A percentile compares a stretch with the other conserved stretches of the same genome.
Conservation (phyloP, 768 basidiomycete genomes). For the Trametes maxima region DNA sequence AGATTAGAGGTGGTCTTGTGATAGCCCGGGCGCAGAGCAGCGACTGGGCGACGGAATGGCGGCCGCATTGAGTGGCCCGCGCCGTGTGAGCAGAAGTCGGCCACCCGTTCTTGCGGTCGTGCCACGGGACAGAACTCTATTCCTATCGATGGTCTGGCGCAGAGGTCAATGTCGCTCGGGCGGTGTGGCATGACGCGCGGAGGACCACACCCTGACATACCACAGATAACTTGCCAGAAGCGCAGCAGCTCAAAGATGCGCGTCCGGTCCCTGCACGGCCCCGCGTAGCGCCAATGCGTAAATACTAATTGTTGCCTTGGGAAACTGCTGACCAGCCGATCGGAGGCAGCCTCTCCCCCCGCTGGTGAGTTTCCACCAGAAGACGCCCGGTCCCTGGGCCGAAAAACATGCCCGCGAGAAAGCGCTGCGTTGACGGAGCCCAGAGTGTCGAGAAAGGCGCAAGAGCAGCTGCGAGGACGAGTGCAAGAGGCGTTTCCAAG, state of each 20-base stretch:
- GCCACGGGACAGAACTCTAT: conserved; percentile 22
- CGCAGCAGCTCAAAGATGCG: not conserved
- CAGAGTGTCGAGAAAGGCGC: not conserved
- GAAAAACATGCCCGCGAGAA: not conserved
- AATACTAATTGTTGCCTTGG: conserved; percentile 19
- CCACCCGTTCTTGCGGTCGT: not conserved
- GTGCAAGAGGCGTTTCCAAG: conserved; percentile 11
- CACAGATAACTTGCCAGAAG: not conserved
- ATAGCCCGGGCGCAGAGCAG: conserved; percentile 3
- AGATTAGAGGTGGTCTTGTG: conserved; percentile 19
- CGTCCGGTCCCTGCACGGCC: not conserved
- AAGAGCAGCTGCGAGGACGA: not conserved
- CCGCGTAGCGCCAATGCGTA: conserved; percentile 14
- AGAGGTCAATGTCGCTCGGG: conserved; percentile 13
- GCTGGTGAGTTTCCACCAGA: conserved; percentile 7
- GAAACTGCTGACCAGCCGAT: conserved; percentile 16
- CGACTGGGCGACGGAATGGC: not conserved
- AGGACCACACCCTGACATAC: conserved; percentile 2
- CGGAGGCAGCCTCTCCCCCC: conserved; percentile 12
- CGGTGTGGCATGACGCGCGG: conserved; percentile 7
- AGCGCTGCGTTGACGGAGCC: not conserved
- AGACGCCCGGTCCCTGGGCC: conserved; percentile 1
- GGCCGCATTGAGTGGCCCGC: conserved; percentile 11
- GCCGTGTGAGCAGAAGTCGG: conserved; percentile 16
- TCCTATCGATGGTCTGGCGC: conserved; percentile 17